Evolutionary conservation across 1,284 basidiomycete genomes (phyloP).

Genomic region (Heterobasidion occidentale): DNA sequence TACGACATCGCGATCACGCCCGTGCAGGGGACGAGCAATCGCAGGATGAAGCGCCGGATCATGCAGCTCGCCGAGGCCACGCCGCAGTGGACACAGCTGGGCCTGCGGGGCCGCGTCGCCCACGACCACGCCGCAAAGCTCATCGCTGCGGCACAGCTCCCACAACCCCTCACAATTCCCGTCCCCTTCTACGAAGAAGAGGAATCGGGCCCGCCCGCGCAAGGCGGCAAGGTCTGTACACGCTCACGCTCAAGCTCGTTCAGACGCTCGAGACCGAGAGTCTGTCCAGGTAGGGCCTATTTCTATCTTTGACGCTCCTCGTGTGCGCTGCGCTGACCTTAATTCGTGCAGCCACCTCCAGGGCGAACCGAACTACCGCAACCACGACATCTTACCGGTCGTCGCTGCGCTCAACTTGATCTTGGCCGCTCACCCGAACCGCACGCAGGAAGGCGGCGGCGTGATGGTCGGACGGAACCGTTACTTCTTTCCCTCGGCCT

Average conservation of each 20-base stretch:
- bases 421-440: constrained; percentile 52
- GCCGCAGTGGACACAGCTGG: constrained; percentile 42
- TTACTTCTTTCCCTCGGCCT: constrained; percentile 60
- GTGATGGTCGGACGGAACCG: constrained; percentile 69
- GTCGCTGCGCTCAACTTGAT: constrained; percentile 70
- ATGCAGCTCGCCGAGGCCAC: constrained; percentile 64
- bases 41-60: constrained; percentile 58
- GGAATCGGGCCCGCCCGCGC: constrained; percentile 32
- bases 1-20: constrained; percentile 64
- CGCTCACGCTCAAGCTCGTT: constrained; percentile 50
- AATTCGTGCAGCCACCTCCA: constrained; percentile 40
- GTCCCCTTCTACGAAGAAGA: constrained; percentile 63
- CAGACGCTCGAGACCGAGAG: constrained; percentile 52
- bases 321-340: neutral
- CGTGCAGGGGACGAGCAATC: constrained; percentile 33
- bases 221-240: constrained; percentile 48
- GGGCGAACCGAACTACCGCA: constrained; percentile 50
- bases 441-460: constrained; percentile 44
- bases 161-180: constrained; percentile 48
- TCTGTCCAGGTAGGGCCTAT: constrained; percentile 39
- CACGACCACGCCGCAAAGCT: constrained; percentile 66
- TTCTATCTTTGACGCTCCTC: neutral
- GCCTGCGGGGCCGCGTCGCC: constrained; percentile 48
- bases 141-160: constrained; percentile 46
- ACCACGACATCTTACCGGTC: constrained; percentile 59